Evolutionary conservation across 768 basidiomycete genomes (phyloP).

Genomic region (Leccinum truebloodii): DNA sequence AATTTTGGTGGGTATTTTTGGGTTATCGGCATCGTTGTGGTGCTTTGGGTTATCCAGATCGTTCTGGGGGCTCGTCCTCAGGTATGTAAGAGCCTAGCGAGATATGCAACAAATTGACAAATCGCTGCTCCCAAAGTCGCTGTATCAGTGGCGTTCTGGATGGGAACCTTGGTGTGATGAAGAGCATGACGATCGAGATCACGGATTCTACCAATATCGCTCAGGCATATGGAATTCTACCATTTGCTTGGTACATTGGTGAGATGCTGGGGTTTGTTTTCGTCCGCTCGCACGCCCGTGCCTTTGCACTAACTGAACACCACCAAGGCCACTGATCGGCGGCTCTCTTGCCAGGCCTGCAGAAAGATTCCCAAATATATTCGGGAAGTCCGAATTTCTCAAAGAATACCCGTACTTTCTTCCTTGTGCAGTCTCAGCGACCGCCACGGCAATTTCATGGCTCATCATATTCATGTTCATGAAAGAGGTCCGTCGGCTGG

Average conservation of each 20-base stretch:
- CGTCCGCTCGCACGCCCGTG: background rate
- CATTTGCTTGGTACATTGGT: constrained; percentile 47
- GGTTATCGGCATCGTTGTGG: constrained; percentile 47
- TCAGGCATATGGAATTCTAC: constrained; percentile 58
- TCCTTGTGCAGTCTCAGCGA: constrained; percentile 64
- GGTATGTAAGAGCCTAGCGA: constrained; percentile 24
- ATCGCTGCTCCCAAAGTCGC: constrained; percentile 32
- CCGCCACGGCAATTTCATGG: constrained; percentile 52
- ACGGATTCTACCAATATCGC: constrained; percentile 35
- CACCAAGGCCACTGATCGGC: constrained; percentile 62
- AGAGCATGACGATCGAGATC: constrained; percentile 47
- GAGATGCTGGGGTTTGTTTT: constrained; percentile 43
- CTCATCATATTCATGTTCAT: constrained; percentile 51
- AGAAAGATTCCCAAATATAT: constrained; percentile 62
- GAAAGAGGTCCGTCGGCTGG: constrained; percentile 46
- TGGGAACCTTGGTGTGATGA: constrained; percentile 57
- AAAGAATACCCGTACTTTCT: constrained; percentile 72
- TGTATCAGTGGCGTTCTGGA: constrained; percentile 48
- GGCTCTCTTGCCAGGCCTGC: constrained; percentile 63
- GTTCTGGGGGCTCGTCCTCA: constrained; percentile 44
- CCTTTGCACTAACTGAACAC: constrained; percentile 5
- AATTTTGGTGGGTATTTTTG: constrained; percentile 45
- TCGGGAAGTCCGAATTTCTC: constrained; percentile 59
- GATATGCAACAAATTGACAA: background rate
- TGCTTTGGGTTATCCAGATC: constrained; percentile 49